These are phyloP conservation scores for Metschnikowia colocasiae DNA, from an alignment of 805 yeast genomes.

Conservation along the genomic window DNA sequence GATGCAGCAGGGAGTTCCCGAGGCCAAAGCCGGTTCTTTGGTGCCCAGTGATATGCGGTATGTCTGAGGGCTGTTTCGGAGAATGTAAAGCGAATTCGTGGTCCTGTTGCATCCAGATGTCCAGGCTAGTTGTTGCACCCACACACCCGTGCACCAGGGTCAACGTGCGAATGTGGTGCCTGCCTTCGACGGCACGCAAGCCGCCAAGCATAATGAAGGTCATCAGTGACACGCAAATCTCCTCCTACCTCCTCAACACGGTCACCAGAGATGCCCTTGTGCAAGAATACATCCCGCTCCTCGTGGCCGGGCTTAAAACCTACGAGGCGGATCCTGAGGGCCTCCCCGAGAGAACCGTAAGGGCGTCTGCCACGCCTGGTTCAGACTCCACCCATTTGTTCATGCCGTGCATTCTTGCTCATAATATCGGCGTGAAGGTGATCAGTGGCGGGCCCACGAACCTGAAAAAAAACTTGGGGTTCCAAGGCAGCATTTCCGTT, in stretches of 20 bases:
- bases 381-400: slow-evolving; percentile 48
- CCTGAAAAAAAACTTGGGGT: slow-evolving; percentile 41
- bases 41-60: neutral
- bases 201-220: slow-evolving; percentile 22
- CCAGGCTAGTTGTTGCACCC: no score
- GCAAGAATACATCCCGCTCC: slow-evolving; percentile 31
- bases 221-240: slow-evolving; percentile 29
- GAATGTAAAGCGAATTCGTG: no score
- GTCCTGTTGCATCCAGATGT: no score
- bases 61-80: neutral
- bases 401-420: slow-evolving; percentile 61
- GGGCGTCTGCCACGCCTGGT: slow-evolving; percentile 27
- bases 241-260: slow-evolving; percentile 23
- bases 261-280: slow-evolving; percentile 25
- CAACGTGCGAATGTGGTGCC: no score
- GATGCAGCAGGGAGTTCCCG: slow-evolving; percentile 3
- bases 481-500: slow-evolving; percentile 53
- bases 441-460: slow-evolving; percentile 49
- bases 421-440: slow-evolving; percentile 55
- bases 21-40: slow-evolving; percentile 5
- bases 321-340: slow-evolving; percentile 44
- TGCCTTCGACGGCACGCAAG: no score
- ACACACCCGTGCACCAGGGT: no score
- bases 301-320: slow-evolving; percentile 36
- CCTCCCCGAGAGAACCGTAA: slow-evolving; percentile 52